Evolutionary conservation across 2,329 filamentous ascomycete genomes (phyloP).

Genomic region (Talaromyces sp.): DNA sequence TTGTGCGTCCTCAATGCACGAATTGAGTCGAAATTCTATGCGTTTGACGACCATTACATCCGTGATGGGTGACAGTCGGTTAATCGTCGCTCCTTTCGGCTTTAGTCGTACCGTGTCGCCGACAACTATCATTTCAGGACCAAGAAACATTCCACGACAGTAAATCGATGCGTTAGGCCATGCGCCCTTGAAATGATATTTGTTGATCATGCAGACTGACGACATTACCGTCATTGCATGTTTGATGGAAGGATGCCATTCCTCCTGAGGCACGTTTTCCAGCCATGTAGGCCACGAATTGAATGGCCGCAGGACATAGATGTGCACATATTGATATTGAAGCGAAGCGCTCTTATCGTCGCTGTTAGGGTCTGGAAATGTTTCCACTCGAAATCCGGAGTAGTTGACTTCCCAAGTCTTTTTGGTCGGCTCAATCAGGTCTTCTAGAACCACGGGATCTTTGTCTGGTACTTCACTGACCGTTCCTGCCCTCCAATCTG

Average conservation of each 20-base stretch:
- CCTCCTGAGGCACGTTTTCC: conserved; percentile 34
- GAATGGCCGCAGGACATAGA: conserved; percentile 56
- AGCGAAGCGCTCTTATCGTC: conserved; percentile 51
- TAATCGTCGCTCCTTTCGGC: conserved; percentile 27
- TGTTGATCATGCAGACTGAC: conserved; percentile 53
- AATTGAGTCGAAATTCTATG: conserved; percentile 50
- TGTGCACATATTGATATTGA: conserved; percentile 54
- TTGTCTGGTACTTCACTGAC: conserved; percentile 50
- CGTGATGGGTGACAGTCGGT: conserved; percentile 31
- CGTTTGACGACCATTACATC: conserved; percentile 55
- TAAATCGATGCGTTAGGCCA: conserved; percentile 56
- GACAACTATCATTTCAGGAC: conserved; percentile 53
- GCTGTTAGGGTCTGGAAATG: conserved; percentile 51
- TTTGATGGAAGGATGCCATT: conserved; percentile 53
- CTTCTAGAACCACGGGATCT: conserved; percentile 44
- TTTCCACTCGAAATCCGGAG: conserved; percentile 57
- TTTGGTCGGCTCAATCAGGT: conserved; percentile 42
- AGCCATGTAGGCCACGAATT: conserved; percentile 53
- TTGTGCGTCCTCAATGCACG: conserved; percentile 49
- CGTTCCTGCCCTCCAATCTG: conserved; percentile 57
- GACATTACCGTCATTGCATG: conserved; percentile 54
- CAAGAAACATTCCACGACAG: conserved; percentile 54
- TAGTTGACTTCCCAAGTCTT: conserved; percentile 47
- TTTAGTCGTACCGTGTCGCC: conserved; percentile 55
- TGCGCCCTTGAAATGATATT: conserved; percentile 50